phyloP scores from a whole-genome alignment of 83 land plant genomes.

The Thuja plicata region DNA sequence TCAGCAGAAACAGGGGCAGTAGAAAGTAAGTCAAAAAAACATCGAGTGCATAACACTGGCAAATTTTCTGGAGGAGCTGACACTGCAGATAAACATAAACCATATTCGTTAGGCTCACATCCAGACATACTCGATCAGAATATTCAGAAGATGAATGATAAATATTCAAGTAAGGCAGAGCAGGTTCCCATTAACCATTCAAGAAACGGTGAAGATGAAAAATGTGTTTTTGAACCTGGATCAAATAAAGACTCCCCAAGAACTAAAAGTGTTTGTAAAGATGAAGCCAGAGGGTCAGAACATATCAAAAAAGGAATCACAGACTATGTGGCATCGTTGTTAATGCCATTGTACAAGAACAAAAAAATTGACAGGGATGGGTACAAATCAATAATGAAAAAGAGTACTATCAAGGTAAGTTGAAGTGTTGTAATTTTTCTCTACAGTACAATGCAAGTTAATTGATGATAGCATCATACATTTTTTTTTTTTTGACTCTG shows the following conservation, averaged over 20 bases:
- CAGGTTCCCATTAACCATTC: constrained; percentile 11
- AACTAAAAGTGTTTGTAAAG: constrained; percentile 2
- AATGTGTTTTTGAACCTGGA: constrained; percentile 47
- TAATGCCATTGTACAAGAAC: constrained; percentile 92
- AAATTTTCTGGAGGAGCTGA: constrained; percentile 39
- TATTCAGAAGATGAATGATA: constrained; percentile 43
- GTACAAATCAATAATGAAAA: constrained; percentile 88
- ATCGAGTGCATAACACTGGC: constrained; percentile 61
- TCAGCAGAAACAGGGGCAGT: constrained; percentile 65
- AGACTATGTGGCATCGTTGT: constrained; percentile 78
- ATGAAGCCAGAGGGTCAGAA: constrained; percentile 51
- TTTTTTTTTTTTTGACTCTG: not conserved
- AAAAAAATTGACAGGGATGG: constrained; percentile 88
- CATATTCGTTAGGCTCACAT: constrained; percentile 56
- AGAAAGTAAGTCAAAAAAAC: constrained; percentile 53
- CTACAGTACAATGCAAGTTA: not conserved
- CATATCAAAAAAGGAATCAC: constrained; percentile 79
- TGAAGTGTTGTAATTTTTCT: not conserved
- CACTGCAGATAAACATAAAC: constrained; percentile 63
- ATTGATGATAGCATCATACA: not conserved
- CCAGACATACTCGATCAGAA: constrained; percentile 27
- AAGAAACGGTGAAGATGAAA: constrained; percentile 29
- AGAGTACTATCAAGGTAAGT: constrained; percentile 87
- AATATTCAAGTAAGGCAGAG: constrained; percentile 38
- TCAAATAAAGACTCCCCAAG: constrained; percentile 21